These are phyloP conservation scores for Trichomonascaceae sp. DNA, from an alignment of 1,139 yeast genomes.

Conservation along the genomic window DNA sequence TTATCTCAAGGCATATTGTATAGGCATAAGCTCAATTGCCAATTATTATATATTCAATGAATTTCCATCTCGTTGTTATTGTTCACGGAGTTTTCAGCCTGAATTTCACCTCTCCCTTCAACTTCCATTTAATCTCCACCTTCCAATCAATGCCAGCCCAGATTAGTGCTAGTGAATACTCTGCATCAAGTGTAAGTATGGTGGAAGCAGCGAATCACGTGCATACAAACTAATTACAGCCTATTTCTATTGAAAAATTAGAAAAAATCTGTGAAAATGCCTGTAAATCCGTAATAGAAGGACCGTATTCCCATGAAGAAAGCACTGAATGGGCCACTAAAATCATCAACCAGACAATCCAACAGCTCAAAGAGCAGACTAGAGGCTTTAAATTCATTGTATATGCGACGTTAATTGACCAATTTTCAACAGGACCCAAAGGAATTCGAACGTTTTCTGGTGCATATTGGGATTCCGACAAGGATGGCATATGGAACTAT, in stretches of 20 bases:
- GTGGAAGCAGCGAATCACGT: no score
- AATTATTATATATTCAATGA: background rate
- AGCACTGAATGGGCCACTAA: slow-evolving; percentile 8
- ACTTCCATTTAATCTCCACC: background rate
- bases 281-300: slow-evolving; percentile 8
- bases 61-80: background rate
- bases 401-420: slow-evolving; percentile 25
- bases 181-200: slow-evolving; percentile 7
- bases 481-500: slow-evolving; percentile 33
- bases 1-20: no score
- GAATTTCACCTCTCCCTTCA: slow-evolving; percentile 2
- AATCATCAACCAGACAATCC: slow-evolving; percentile 17
- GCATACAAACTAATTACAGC: slow-evolving; percentile 8
- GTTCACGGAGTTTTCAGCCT: background rate
- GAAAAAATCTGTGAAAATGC: slow-evolving; percentile 11
- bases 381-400: slow-evolving; percentile 30
- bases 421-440: slow-evolving; percentile 23
- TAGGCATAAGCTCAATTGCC: no score
- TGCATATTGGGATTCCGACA: slow-evolving; percentile 31
- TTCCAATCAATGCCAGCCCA: slow-evolving; percentile 7
- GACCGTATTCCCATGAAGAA: slow-evolving; percentile 7
- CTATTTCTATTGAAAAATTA: slow-evolving; percentile 13
- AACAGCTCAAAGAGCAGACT: slow-evolving; percentile 22
- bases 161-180: background rate
- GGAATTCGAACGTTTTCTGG: slow-evolving; percentile 28